Base-by-base conservation (phyloP, 768 basidiomycete genomes). In the Peribolospora kevripleyi region DNA sequence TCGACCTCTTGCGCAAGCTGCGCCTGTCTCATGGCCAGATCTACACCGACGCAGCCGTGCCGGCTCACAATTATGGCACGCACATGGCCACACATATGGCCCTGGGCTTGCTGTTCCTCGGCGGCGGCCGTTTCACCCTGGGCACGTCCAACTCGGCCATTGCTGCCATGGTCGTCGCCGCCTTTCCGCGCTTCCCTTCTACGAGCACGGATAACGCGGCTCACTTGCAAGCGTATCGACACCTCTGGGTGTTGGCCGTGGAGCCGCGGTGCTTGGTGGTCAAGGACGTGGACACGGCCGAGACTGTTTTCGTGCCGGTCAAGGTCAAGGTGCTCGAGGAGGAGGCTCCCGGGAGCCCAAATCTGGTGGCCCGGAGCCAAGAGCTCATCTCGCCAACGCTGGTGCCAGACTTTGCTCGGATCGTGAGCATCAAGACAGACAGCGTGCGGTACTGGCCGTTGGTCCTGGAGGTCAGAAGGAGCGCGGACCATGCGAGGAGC, bases 381-480 rank as follows among this genome's bases (percentile, higher is more conserved):
- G 80, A 82, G 60, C 71, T 93, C 50, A 86, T 90, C 55, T 83
- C 87, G 0, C 93, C 93, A 0, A 91, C 91, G 0, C 74, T 97
- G 4, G 82, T 93, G 57, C 87, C 88, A 0, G 82, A 90, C 58
- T 75, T 95, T 59, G 79, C 83, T 64, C 78, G 75, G 55, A 72
- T 97, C 10, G 69, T 78, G 49, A 81, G 83, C 4, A 81, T 98
- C 61, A 74, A 81, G 49, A 80, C 90, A 36, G 88, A 95, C 62
- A 93, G 85, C 0, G 88, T 87, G 11, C 78, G 93, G 5, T 97
- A 98, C 66, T 93, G 86, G 84, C 82, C 88, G 0, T 82, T 90
- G 68, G 78, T 80, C 56, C 75, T 95, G 42, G 82, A 90, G 62
- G 76, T 82, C 14, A 74, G 77, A 46, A 70, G 76, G 46, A 73